phyloP scores from a whole-genome alignment of 495 filamentous ascomycete genomes.

The Hypomontagnella monticulosa region DNA sequence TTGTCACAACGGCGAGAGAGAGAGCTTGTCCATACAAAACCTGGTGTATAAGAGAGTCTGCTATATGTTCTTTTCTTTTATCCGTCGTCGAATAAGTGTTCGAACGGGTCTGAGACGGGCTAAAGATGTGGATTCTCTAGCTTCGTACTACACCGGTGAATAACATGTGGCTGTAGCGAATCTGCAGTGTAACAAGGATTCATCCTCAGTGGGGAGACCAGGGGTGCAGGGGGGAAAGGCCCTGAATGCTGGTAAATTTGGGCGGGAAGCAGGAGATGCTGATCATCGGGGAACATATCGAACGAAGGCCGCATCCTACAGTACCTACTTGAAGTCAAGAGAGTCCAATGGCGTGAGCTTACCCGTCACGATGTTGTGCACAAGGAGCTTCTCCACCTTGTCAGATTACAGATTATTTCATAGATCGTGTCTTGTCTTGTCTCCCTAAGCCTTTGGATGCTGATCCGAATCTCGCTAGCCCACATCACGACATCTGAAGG shows the following conservation, averaged over 20 bases:
- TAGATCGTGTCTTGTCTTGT: conserved; percentile 26
- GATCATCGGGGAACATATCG: conserved; percentile 32
- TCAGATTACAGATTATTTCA: conserved; percentile 30
- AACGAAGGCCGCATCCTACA: conserved; percentile 30
- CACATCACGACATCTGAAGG: conserved; percentile 13
- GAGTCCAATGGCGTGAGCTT: conserved; percentile 25
- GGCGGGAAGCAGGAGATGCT: conserved; percentile 36
- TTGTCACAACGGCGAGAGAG: conserved; percentile 15
- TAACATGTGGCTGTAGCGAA: conserved; percentile 31
- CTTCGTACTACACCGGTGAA: conserved; percentile 23
- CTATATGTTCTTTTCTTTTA: conserved; percentile 28
- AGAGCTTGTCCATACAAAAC: conserved; percentile 5
- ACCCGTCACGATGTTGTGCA: conserved; percentile 33
- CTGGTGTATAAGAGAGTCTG: conserved; percentile 31
- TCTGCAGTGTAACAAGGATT: conserved; percentile 45
- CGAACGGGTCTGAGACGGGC: conserved; percentile 23
- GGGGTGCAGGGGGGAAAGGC: conserved; percentile 23
- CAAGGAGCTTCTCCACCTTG: conserved; percentile 28
- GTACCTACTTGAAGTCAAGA: conserved; percentile 39
- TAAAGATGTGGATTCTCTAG: conserved; percentile 28
- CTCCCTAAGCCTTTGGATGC: conserved; percentile 17
- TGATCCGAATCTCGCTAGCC: conserved; percentile 38
- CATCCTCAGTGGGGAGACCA: conserved; percentile 40
- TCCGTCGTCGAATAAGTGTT: conserved; percentile 32
- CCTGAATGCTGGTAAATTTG: conserved; percentile 34